Evolutionary conservation across 768 basidiomycete genomes (phyloP).

Genomic region (Suillus plorans): DNA sequence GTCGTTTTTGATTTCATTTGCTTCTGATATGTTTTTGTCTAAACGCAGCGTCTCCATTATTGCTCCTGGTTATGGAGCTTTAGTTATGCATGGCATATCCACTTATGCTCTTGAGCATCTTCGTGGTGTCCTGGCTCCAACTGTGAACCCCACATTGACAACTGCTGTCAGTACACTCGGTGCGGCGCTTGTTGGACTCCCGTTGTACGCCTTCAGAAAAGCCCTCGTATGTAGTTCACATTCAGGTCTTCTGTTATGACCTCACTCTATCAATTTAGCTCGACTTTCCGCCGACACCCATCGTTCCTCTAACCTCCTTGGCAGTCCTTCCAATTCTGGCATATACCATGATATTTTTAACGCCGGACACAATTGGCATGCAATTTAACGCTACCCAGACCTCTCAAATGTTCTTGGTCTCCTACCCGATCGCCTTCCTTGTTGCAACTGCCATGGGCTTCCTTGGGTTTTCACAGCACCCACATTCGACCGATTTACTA

Average conservation of each 20-base stretch:
- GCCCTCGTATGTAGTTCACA: constrained; percentile 46
- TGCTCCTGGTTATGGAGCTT: constrained; percentile 66
- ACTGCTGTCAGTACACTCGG: constrained; percentile 59
- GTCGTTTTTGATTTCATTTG: constrained; percentile 55
- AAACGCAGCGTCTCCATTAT: constrained; percentile 37
- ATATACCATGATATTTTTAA: constrained; percentile 58
- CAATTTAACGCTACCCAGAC: constrained; percentile 49
- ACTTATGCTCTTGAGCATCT: constrained; percentile 67
- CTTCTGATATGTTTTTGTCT: constrained; percentile 51
- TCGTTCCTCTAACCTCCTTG: constrained; percentile 57
- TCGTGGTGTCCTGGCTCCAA: constrained; percentile 53
- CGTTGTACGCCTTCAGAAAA: constrained; percentile 61
- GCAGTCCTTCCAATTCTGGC: constrained; percentile 62
- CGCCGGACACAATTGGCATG: constrained; percentile 49
- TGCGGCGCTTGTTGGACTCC: constrained; percentile 60
- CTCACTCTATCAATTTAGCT: constrained; percentile 36
- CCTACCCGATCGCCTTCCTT: constrained; percentile 53
- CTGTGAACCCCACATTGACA: constrained; percentile 55
- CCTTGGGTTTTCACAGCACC: constrained; percentile 63
- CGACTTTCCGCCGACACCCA: constrained; percentile 48
- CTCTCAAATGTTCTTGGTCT: constrained; percentile 55
- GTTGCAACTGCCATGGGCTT: constrained; percentile 55
- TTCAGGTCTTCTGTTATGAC: background rate
- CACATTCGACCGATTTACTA: constrained; percentile 56
- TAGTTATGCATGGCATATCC: constrained; percentile 56